Evolutionary conservation across 148 eudicot genomes (phyloP), one percentile per base, ranked within the genome.

Genomic region (Chenopodium formosanum): DNA sequence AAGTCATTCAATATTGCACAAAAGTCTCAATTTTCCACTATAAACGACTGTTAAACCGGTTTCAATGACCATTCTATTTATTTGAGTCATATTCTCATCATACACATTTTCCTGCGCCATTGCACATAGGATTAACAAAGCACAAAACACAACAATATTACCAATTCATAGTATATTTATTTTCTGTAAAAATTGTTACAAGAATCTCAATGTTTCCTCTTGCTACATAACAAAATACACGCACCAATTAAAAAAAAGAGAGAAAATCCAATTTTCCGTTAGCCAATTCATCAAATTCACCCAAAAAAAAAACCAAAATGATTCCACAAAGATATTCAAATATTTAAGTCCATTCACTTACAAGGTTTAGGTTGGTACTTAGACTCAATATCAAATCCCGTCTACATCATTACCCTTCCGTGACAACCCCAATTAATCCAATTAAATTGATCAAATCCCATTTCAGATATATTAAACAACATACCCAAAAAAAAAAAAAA

Each of bases 401-500:
- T 20, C n/a, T 69, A 9, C 70, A 50, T 22, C 58, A 80, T 29
- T 63, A 17, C 25, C 53, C 53, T 50, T 50, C 16, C 44, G 1
- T 40, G 44, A 40, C 44, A 40, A 40, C 44, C 44, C 44, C 44
- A 40, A 40, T 2, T 13, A 13, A 64, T 46, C 40, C 3, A 80
- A 80, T 71, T 53, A 62, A 80, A 63, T 63, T 73, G 58, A 63
- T 63, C 46, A 50, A 81, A 72, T 2, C 77, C 82, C 82, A 73
- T 32, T 25, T 46, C 31, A 25, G 25, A 37, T 31, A 52, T 64
- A 16, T 4, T 50, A 72, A 60, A 0, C 65, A 81, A 74, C 77
- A 73, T 25, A 52, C 70, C 37, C 23, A 23, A 9, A 63, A 47
- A 9, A 44, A 27, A 72, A 86, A 63, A 62, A 90, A 89, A 70